phyloP scores from a whole-genome alignment of 139 green algal species.

The Axilococcus clingmanii region DNA sequence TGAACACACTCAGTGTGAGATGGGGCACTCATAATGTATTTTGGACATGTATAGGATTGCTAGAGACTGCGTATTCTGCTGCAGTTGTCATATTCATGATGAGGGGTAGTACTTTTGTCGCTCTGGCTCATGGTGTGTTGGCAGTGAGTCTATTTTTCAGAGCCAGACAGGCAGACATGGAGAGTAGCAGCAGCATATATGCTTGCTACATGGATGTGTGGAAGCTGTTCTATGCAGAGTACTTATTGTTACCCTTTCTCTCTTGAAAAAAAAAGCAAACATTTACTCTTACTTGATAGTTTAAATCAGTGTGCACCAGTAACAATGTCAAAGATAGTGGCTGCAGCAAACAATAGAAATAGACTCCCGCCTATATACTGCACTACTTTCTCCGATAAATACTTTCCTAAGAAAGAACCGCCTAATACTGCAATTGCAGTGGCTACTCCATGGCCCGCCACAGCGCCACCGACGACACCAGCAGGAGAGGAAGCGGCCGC shows the following conservation, averaged over 20 bases:
- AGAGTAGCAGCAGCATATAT: slow-evolving; percentile 17
- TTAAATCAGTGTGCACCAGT: slow-evolving; percentile 1
- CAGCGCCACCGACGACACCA: slow-evolving; percentile 62
- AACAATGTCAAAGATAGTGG: slow-evolving; percentile 65
- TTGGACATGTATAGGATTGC: slow-evolving; percentile 70
- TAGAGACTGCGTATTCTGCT: slow-evolving; percentile 53
- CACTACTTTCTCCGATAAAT: slow-evolving; percentile 61
- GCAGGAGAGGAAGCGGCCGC: slow-evolving; percentile 61
- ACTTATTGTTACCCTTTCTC: slow-evolving; percentile 76
- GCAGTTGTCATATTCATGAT: slow-evolving; percentile 24
- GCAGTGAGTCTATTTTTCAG: slow-evolving; percentile 31
- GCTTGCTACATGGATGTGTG: slow-evolving; percentile 52
- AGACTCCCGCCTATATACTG: slow-evolving; percentile 77
- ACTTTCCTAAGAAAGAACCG: slow-evolving; percentile 56
- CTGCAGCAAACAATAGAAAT: slow-evolving; percentile 84
- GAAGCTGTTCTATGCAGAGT: slow-evolving; percentile 92
- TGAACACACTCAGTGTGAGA: slow-evolving; percentile 76
- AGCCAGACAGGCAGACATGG: slow-evolving; percentile 40
- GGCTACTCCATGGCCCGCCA: slow-evolving; percentile 79
- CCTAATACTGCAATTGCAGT: slow-evolving; percentile 74
- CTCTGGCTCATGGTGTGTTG: slow-evolving; percentile 30
- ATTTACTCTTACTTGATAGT: background rate
- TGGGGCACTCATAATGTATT: slow-evolving; percentile 66
- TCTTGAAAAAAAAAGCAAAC: slow-evolving; percentile 20
- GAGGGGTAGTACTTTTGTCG: slow-evolving; percentile 29